Evolutionary conservation across 2,329 filamentous ascomycete species (phyloP), one percentile per base, ranked within the genome.

Genomic region (Aureobasidium sp.): DNA sequence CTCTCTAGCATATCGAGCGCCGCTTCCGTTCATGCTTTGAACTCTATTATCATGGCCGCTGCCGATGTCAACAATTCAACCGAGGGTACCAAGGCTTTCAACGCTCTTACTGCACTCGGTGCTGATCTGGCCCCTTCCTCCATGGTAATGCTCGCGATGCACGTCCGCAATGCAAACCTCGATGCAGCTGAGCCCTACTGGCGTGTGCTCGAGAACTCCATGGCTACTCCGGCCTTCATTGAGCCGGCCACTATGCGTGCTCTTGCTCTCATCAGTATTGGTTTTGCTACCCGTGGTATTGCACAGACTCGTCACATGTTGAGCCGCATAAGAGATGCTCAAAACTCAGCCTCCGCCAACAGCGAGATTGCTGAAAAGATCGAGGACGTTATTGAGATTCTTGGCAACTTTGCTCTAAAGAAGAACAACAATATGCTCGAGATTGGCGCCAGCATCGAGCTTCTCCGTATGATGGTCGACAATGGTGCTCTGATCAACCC

Each of bases 171-270:
- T 66, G 91, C 90, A 63, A 88, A 96, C 73, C 84, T 96, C 63
- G 79, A 86, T 27, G 83, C 85, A 61, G 92, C 92, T 56, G 83
- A 88, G 66, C 82, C 86, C 66, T 93, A 91, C 77, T 97, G 93
- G 91, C 82, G 85, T 59, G 79, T 89, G 62, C 79, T 97, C 45
- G 77, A 80, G 60, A 85, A 82, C 65, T 82, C 79, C 42, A 81
- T 85, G 2, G 81, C 85, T 63, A 80, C 84, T 69, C 78, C 81
- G 57, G 81, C 85, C 37, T 87, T 95, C 73, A 88, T 96, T 65
- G 91, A 96, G 76, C 89, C 91, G 27, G 88, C 91, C 14, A 85
- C 90, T 62, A 96, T 97, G 91, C 96, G 93, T 70, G 85, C 89
- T 15, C 85, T 96, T 62, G 90, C 91, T 52, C 80, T 97, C 73